Conservation (phyloP, 169 alveolate genomes). For the Eimeria praecox region DNA sequence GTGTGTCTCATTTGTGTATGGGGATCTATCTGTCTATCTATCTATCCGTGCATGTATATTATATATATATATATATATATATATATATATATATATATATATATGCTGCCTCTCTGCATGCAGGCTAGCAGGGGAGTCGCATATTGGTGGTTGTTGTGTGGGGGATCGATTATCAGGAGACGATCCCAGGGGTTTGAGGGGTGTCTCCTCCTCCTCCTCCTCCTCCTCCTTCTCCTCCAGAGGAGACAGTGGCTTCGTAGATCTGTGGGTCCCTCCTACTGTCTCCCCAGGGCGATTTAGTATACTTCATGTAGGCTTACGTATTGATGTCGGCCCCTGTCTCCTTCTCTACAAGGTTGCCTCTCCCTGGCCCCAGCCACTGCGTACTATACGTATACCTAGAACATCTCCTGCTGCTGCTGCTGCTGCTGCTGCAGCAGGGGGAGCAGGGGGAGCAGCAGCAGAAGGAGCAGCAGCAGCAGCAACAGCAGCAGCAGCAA, state of each 20-base stretch:
- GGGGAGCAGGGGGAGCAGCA: neutral
- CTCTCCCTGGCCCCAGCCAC: neutral
- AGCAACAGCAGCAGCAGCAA: neutral
- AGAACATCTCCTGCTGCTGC: neutral
- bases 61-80: no score
- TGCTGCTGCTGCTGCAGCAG: conserved; percentile 6
- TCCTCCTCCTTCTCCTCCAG: no score
- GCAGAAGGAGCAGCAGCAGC: neutral
- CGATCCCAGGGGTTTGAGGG: no score
- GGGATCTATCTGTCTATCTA: no score
- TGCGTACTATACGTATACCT: neutral
- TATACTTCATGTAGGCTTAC: conserved; percentile 35
- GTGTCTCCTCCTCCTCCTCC: no score
- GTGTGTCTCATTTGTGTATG: no score
- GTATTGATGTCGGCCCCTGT: conserved; percentile 28
- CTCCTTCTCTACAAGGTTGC: neutral
- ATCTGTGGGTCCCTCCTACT: conserved; percentile 29
- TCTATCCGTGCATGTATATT: neutral
- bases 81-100: no score
- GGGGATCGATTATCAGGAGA: neutral
- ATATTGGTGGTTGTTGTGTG: neutral
- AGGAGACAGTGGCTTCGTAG: conserved; percentile 7
- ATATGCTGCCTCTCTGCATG: neutral
- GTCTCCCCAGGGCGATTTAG: conserved; percentile 21
- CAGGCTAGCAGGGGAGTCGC: conserved; percentile 13